Percentiles rank a stretch among this genome's conserved stretches.
These are phyloP conservation scores for Keqinozyma sinolaborantium DNA, from an alignment of 1,139 yeast genomes.

Conservation along the genomic window DNA sequence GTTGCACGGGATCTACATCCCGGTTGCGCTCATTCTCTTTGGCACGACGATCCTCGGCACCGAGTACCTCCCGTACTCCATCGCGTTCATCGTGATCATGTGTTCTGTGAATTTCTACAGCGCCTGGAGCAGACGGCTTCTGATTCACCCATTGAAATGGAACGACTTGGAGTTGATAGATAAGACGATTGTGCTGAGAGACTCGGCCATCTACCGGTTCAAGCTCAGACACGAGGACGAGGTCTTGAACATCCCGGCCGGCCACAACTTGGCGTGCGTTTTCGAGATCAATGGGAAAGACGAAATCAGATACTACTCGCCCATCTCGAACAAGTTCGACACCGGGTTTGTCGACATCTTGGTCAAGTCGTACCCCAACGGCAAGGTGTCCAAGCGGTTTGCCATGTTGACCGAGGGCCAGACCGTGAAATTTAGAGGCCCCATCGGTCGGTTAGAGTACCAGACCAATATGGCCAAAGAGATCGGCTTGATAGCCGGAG, in stretches of 20 bases:
- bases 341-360: conserved; percentile 70
- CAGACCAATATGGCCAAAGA: conserved; percentile 55
- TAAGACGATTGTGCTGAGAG: conserved; percentile 64
- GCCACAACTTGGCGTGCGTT: conserved; percentile 69
- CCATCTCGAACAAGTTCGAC: conserved; percentile 68
- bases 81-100: conserved; percentile 43
- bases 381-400: conserved; percentile 61
- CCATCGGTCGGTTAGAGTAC: conserved; percentile 70
- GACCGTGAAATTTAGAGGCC: conserved; percentile 69
- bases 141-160: conserved; percentile 53
- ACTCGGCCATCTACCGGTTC: conserved; percentile 72
- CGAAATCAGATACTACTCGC: conserved; percentile 67
- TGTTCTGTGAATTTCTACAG: conserved; percentile 43
- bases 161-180: conserved; percentile 65
- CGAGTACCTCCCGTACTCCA: conserved; percentile 47
- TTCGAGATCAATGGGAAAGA: conserved; percentile 55
- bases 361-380: conserved; percentile 70
- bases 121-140: conserved; percentile 47
- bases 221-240: conserved; percentile 59
- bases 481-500: conserved; percentile 75
- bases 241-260: conserved; percentile 63
- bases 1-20: conserved; percentile 71
- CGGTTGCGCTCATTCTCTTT: conserved; percentile 54
- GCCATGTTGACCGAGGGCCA: conserved; percentile 64
- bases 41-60: conserved; percentile 59